These are phyloP conservation scores for Agastache rugosa DNA, from an alignment of 257 asterid species.

Conservation along the genomic window DNA sequence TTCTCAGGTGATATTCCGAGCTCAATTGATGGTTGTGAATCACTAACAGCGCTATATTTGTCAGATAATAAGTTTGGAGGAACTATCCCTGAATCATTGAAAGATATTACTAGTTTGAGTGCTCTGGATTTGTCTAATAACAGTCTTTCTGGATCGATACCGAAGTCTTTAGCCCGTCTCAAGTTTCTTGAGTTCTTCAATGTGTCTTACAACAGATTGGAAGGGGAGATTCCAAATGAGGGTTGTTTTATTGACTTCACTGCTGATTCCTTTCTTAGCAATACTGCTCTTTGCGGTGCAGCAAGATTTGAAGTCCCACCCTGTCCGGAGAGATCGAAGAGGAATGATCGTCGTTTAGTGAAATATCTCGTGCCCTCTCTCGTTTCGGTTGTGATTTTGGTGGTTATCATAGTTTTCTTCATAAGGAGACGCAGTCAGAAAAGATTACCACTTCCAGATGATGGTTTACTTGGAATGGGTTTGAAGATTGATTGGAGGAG, in stretches of 20 bases:
- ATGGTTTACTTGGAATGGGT: not conserved
- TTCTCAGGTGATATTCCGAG: constrained; percentile 42
- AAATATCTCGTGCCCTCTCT: not conserved
- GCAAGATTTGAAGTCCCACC: constrained; percentile 34
- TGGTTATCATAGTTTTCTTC: not conserved
- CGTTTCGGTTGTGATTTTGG: not conserved
- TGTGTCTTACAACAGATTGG: constrained; percentile 14
- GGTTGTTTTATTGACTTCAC: constrained; percentile 40
- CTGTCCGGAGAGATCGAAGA: not conserved
- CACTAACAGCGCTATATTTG: constrained; percentile 9
- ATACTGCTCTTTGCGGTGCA: constrained; percentile 40
- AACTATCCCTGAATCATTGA: constrained; percentile 36
- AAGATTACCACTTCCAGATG: not conserved
- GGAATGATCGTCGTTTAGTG: not conserved
- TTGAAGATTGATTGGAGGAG: constrained; percentile 30
- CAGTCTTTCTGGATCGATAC: constrained; percentile 40
- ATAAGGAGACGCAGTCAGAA: not conserved
- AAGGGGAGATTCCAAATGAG: constrained; percentile 42
- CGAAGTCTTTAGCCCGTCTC: constrained; percentile 35
- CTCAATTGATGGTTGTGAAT: constrained; percentile 13
- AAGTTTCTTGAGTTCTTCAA: constrained; percentile 29
- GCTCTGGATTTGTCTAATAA: constrained; percentile 30
- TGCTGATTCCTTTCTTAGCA: constrained; percentile 36
- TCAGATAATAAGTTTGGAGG: constrained; percentile 22
- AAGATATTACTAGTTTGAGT: constrained; percentile 30